Evolutionary conservation across 148 eudicot species (phyloP), one percentile per base, ranked within the genome.

Genomic region (Oxyria digyna): DNA sequence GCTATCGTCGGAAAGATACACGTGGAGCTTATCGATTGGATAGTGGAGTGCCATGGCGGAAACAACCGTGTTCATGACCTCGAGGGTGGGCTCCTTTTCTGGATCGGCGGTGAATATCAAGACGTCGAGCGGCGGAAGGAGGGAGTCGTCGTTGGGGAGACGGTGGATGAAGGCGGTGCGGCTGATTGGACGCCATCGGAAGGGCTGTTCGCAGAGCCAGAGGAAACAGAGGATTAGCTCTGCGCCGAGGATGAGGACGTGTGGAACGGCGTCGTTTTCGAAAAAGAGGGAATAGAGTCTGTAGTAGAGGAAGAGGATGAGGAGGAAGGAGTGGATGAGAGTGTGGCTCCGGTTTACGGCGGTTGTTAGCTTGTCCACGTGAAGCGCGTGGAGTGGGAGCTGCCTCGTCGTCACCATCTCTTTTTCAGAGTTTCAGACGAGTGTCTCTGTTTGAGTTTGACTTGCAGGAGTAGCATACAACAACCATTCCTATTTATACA

Each of bases 1-100:
- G 0, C 81, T 80, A 52, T 81, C 84, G 68, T 81, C 84, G 0
- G 81, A 77, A 4, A 81, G 14, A 65, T 81, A 81, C 0, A 81
- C 81, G 54, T 14, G 52, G 0, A 78, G 32, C 65, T 81, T 81
- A 0, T 73, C 59, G 0, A 72, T 10, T 7, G 79, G 84, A 69
- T 81, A 81, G 27, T 81, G 81, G 41, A 81, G 49, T 0, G 75
- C 65, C 84, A 78, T 73, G 8, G 79, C 81, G 0, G 84, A 78
- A 4, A 81, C 13, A 4, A 81, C 84, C 0, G 84, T 81, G 69
- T 78, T 81, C 74, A 78, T 78, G 3, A 81, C 84, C 42, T 73
- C 68, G 11, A 71, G 65, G 4, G 75, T 32, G 1, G 84, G 81
- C 57, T 78, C 81, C 43, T 50, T 81, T 1, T 31, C 49, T 1